phyloP scores from a whole-genome alignment of 2,329 filamentous ascomycete genomes.

The Trichoderma asperellum region DNA sequence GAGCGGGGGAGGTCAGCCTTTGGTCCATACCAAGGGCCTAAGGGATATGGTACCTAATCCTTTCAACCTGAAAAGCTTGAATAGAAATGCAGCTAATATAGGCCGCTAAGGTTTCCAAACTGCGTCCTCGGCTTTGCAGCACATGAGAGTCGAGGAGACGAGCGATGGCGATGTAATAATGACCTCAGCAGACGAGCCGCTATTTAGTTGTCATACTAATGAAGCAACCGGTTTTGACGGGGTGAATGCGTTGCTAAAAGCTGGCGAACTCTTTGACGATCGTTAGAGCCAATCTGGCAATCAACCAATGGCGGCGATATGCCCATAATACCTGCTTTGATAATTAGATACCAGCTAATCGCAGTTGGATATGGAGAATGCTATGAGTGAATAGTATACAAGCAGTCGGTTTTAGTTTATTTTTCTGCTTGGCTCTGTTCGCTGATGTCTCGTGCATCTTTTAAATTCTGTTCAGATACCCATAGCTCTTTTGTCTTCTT shows the following conservation, averaged over 20 bases:
- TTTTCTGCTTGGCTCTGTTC: constrained; percentile 20
- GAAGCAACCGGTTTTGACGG: constrained; percentile 52
- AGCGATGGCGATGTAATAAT: constrained; percentile 41
- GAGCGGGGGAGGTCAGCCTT: constrained; percentile 34
- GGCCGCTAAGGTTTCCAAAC: constrained; percentile 41
- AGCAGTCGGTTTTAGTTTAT: neutral
- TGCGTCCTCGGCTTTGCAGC: constrained; percentile 40
- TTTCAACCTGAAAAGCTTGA: constrained; percentile 29
- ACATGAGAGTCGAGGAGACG: constrained; percentile 39
- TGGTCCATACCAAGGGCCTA: constrained; percentile 34
- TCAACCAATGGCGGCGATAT: neutral
- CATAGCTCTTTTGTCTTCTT: constrained; percentile 8
- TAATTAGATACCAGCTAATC: neutral
- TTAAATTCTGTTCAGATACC: constrained; percentile 25
- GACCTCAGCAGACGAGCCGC: constrained; percentile 35
- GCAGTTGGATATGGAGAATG: neutral
- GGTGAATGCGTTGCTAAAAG: constrained; percentile 61
- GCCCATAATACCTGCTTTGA: neutral
- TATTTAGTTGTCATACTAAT: constrained; percentile 32
- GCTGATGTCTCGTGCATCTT: constrained; percentile 26
- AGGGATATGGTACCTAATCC: constrained; percentile 44
- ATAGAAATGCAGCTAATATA: constrained; percentile 38
- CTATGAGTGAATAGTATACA: neutral
- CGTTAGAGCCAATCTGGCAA: constrained; percentile 15
- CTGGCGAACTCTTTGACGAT: constrained; percentile 62